These are phyloP conservation scores for Nymphaea thermarum DNA, from an alignment of 164 flowering plant genomes.

Conservation along the genomic window DNA sequence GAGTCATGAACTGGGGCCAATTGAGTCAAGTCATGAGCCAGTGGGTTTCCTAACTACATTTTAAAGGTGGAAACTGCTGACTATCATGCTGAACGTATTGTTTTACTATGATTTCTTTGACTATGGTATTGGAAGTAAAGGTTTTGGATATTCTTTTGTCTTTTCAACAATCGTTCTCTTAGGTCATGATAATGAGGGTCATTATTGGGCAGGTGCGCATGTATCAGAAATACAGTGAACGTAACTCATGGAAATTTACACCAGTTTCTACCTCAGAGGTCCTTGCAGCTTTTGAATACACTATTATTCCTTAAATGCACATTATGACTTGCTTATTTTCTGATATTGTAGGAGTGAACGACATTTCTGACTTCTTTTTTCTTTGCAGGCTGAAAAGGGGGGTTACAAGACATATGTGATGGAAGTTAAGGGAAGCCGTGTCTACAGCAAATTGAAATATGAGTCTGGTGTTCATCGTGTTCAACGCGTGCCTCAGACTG, in stretches of 20 bases:
- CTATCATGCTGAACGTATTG: too few species aligned
- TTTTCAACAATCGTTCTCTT: too few species aligned
- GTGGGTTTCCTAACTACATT: too few species aligned
- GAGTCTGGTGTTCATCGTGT: slow-evolving; percentile 99
- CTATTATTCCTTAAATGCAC: not conserved
- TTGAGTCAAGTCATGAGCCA: too few species aligned
- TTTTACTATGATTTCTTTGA: too few species aligned
- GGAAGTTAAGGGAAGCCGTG: slow-evolving; percentile 86
- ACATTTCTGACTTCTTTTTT: slow-evolving; percentile 5
- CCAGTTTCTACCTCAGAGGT: slow-evolving; percentile 82
- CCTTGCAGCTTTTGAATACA: slow-evolving; percentile 7
- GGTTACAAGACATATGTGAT: slow-evolving; percentile 84
- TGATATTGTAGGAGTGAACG: not conserved
- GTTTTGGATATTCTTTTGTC: not conserved
- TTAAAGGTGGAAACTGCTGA: too few species aligned
- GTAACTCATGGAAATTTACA: slow-evolving; percentile 55
- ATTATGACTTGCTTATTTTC: not conserved
- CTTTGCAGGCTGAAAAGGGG: slow-evolving; percentile 71
- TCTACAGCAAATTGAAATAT: slow-evolving; percentile 87
- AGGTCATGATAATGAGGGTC: not conserved
- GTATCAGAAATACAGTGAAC: slow-evolving; percentile 86
- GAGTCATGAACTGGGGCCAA: too few species aligned
- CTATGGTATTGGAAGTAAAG: not conserved
- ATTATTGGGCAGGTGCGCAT: slow-evolving; percentile 57
- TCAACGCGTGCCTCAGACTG: slow-evolving; percentile 96